phyloP scores from a whole-genome alignment of 305 asterid species.

The Fraxinus velutina region DNA sequence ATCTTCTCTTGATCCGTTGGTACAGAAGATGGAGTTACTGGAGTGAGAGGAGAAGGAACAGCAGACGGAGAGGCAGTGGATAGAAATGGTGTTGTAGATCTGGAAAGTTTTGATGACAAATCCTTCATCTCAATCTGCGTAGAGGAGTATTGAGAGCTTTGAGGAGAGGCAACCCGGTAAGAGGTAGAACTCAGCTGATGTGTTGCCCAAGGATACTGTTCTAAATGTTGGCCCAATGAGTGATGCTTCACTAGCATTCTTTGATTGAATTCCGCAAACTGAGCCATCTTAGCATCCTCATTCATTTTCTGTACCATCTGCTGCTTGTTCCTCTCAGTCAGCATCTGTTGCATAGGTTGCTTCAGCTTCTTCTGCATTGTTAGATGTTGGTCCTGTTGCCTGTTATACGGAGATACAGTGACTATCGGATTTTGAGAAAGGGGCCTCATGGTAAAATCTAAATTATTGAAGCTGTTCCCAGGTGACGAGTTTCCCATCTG shows the following conservation, averaged over 20 bases:
- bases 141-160: conserved; percentile 35
- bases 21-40: conserved; percentile 38
- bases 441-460: conserved; percentile 24
- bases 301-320: conserved; percentile 30
- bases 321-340: conserved; percentile 30
- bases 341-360: conserved; percentile 32
- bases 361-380: conserved; percentile 28
- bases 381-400: conserved; percentile 21
- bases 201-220: conserved; percentile 6
- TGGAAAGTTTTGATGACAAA: conserved; percentile 31
- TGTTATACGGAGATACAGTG: conserved; percentile 22
- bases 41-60: conserved; percentile 40
- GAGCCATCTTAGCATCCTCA: conserved; percentile 28
- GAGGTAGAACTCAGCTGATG: conserved; percentile 24
- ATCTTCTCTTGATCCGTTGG: conserved; percentile 31
- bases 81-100: conserved; percentile 22
- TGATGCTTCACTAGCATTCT: background rate
- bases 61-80: conserved; percentile 33
- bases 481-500: conserved; percentile 20
- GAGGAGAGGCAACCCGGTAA: conserved; percentile 25
- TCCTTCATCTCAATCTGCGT: conserved; percentile 35
- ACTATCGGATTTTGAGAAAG: conserved; percentile 6
- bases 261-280: conserved; percentile 22
- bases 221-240: background rate
- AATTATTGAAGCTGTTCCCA: conserved; percentile 24